Evolutionary conservation across 2,329 filamentous ascomycete species (phyloP), one percentile per base, ranked within the genome.

Genomic region (Coniochaeta pulveracea): DNA sequence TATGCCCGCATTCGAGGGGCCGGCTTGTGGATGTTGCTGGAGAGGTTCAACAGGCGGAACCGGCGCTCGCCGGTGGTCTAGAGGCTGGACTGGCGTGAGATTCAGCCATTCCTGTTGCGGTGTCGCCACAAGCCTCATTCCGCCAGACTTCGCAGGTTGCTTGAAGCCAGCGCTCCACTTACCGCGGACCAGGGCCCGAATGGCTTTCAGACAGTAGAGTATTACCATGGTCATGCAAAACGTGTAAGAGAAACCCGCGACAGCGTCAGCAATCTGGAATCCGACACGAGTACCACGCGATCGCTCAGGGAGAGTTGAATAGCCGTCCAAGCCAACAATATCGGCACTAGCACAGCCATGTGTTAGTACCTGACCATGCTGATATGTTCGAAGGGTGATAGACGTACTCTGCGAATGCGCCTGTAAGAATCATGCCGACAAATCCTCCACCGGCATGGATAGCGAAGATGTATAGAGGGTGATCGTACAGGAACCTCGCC

Each of bases 401-500:
- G 10, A 40, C 35, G n/a, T 33, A 39, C 39, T 41, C 39, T 8
- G 69, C 69, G 40, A 76, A 74, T 43, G 74, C 62, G 6, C 68
- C 70, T 3, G 70, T 75, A 29, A 74, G 46, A 50, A 75, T 70
- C 18, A 66, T 65, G 7, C 71, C 71, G 24, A 66, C 54, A 54
- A 72, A 71, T 15, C 70, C 71, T 25, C 70, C 71, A 16, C 72
- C 58, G 11, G 65, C 68, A 46, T 74, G 69, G 10, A 72, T 60
- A 46, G 70, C 72, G 57, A 75, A 75, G 26, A 75, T 67, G 39
- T 74, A 67, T 46, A 75, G 64, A 66, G 39, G 14, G 36, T 48
- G 38, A 26, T 34, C 35, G 11, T 10, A 38, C 29, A 25, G 34
- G 23, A 9, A 36, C 14, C 10, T 36, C 29, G n/a, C 34, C 22